These are phyloP conservation scores for Clavispora fructus DNA, from an alignment of 805 yeast species.

Conservation along the genomic window DNA sequence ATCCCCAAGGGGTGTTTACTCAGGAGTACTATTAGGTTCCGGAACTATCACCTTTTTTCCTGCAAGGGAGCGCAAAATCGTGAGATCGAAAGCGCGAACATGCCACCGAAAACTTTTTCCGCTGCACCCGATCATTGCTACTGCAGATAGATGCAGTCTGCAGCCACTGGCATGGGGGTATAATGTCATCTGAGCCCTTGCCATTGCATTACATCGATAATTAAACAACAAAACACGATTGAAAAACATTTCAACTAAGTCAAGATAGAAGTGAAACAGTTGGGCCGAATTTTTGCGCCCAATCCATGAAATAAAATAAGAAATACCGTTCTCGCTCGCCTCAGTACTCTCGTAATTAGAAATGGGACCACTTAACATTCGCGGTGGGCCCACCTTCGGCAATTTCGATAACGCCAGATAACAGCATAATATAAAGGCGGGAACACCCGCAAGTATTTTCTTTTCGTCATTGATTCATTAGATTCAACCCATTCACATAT, in stretches of 20 bases:
- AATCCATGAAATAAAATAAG: neutral
- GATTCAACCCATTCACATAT: neutral
- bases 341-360: neutral
- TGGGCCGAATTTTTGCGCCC: neutral
- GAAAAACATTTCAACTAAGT: too few species aligned
- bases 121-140: neutral
- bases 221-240: too few species aligned
- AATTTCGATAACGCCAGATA: neutral
- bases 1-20: too few species aligned
- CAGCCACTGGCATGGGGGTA: neutral
- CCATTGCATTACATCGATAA: neutral
- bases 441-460: neutral
- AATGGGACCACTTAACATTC: neutral
- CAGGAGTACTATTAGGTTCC: neutral
- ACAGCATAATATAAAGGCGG: neutral
- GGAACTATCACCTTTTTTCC: neutral
- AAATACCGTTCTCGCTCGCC: neutral
- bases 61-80: neutral
- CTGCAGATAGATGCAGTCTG: neutral
- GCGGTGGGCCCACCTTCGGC: slow-evolving; percentile 1
- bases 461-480: neutral
- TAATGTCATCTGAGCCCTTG: neutral
- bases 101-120: neutral
- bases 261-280: too few species aligned
- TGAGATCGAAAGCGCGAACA: neutral